A percentile compares a stretch with the other conserved stretches of the same genome.
Evolutionary conservation across 352 stramenopile species (phyloP).

Genomic region (Phytophthora hibernalis): DNA sequence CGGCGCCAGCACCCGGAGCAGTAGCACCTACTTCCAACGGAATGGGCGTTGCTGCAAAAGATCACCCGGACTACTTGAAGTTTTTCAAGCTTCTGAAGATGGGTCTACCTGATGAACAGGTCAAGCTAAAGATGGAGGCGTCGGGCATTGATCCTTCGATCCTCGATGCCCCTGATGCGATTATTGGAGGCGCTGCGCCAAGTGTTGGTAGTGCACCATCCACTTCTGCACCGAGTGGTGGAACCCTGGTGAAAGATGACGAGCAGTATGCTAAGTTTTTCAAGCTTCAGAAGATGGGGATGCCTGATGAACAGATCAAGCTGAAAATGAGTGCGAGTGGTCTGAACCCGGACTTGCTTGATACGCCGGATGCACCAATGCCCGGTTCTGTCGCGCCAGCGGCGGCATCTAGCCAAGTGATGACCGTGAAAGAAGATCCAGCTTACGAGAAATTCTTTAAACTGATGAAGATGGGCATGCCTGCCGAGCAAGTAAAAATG

Average conservation of each 20-base stretch:
- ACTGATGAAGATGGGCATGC: constrained; percentile 92
- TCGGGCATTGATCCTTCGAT: constrained; percentile 68
- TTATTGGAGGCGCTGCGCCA: constrained; percentile 55
- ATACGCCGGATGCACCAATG: constrained; percentile 88
- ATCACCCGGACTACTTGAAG: constrained; percentile 80
- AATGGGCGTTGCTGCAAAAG: constrained; percentile 58
- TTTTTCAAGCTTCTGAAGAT: constrained; percentile 88
- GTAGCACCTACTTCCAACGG: constrained; percentile 23
- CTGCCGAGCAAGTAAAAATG: constrained; percentile 92
- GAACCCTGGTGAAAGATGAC: constrained; percentile 69
- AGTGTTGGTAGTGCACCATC: constrained; percentile 3
- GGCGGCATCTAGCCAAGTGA: constrained; percentile 16
- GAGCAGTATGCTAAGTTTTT: constrained; percentile 95
- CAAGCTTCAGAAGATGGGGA: constrained; percentile 96
- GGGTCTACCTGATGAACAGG: constrained; percentile 80
- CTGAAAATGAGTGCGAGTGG: constrained; percentile 95
- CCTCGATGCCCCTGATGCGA: constrained; percentile 72
- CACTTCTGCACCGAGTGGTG: constrained; percentile 13
- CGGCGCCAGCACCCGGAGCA: constrained; percentile 3
- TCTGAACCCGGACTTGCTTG: constrained; percentile 91
- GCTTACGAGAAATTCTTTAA: constrained; percentile 97
- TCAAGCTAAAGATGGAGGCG: constrained; percentile 89
- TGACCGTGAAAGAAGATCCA: constrained; percentile 93
- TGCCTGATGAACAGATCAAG: constrained; percentile 94
- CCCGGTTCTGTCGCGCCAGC: constrained; percentile 44